Conservation (phyloP, 257 asterid genomes). For the Solanum clarkiae region DNA sequence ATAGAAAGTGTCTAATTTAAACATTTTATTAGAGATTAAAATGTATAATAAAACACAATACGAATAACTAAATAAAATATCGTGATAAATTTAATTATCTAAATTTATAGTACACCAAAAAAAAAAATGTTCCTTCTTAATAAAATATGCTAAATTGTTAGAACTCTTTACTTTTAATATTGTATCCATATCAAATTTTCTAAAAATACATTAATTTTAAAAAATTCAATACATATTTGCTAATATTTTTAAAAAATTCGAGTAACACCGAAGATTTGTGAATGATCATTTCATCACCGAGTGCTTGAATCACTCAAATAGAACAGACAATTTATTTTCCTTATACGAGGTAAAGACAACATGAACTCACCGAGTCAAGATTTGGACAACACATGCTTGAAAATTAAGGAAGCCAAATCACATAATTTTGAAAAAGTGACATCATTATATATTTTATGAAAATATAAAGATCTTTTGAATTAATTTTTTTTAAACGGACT, state of each 20-base stretch:
- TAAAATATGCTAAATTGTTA: background rate
- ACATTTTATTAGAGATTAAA: too few relatives aligned
- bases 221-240: too few relatives aligned
- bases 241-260: too few relatives aligned
- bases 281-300: background rate
- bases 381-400: background rate
- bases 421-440: background rate
- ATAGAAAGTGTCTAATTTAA: too few relatives aligned
- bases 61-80: background rate
- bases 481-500: too few relatives aligned
- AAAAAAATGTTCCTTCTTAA: background rate
- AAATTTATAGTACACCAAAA: fast-evolving
- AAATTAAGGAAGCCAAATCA: background rate
- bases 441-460: background rate
- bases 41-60: background rate
- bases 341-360: background rate
- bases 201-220: too few relatives aligned
- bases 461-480: too few relatives aligned
- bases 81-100: background rate
- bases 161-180: too few relatives aligned
- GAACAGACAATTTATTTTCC: background rate
- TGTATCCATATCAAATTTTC: too few relatives aligned
- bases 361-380: background rate
- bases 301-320: background rate
- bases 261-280: too few relatives aligned